Base-by-base conservation (phyloP, 805 yeast genomes). In the Zygosaccharomyces siamensis region DNA sequence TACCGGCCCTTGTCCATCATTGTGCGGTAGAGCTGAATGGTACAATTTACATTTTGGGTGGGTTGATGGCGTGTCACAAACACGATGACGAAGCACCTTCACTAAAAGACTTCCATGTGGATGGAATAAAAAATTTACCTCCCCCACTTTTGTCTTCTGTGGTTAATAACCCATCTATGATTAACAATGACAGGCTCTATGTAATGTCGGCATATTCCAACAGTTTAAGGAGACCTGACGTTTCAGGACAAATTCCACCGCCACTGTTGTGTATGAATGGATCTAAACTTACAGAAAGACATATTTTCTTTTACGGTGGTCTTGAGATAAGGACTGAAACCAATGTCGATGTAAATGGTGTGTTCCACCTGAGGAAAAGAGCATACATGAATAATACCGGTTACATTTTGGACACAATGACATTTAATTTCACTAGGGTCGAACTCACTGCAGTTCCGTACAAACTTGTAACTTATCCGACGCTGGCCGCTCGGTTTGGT, bases 221-320 rank as follows among this genome's bases (percentile, higher is more conserved):
- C 43, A 61, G 73, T 7, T 46, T 75, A 5, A 54, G 56, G 4
- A 61, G 60, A 63, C 67, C 72, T 59, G 42, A 58, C 49, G 21
- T 65, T 5, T 43, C 54, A 2, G 78, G 77, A 2, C 74, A 72
- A 39, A 58, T 71, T 4, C 89, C 89, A 0, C 76, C 78, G 3
- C 75, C 82, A 2, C 57, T 83, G 16, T 59, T 77, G 39, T 74
- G 79, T 47, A 67, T 80, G 61, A 58, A 72, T 5, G 72, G 77
- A 14, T 70, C 79, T 7, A 71, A 67, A 47, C 67, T 85, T 4
- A 77, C 86, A 4, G 70, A 73, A n/a, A 66, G 79, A 32, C 82
- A 82, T 56, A 72, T 80, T 12, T 73, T 84, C 53, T 74, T 76
- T 50, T 83, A 78, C 59, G 95, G 92, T n/a, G 95, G 93, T 0